Base-by-base conservation (phyloP, 352 stramenopile genomes). In the Thalassiosira oceanica region DNA sequence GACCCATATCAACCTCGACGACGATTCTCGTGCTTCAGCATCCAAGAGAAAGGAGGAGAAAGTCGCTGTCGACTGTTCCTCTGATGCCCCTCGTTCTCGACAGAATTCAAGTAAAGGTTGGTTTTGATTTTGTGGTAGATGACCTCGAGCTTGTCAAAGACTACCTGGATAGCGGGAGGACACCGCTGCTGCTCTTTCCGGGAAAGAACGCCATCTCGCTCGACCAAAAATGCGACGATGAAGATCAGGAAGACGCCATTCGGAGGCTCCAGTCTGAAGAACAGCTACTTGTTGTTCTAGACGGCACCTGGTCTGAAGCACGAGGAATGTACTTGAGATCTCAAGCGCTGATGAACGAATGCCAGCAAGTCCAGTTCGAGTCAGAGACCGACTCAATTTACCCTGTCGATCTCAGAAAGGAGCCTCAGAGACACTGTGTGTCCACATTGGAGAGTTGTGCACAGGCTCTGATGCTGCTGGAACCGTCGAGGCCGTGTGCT, bases 11-110 rank as follows among this genome's bases (percentile, higher is more conserved):
- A 11, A 48, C 36, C 13, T 52, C 29, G 3, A 61, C 51, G 8
- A n/a, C 44, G 18, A 23, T 61, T n/a, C 31, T 61, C 3, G 48
- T 61, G 24, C 16, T 61, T 16, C 51, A 61, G 48, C 51, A 61
- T 61, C 51, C 51, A 1, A 23, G 51, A 20, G 51, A 61, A 48
- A 48, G 20, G 20, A 24, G 51, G 43, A 16, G 51, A 13, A 61
- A 52, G 33, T 48, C 26, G 27, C 18, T 61, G 28, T 53, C 31
- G 2, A 61, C 51, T 1, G 35, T 48, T 10, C 51, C 51, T 31
- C 29, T 61, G 31, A 18, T 61, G 8, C 7, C 31, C 16, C 43
- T 61, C 31, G 51, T 61, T 11, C 43, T 61, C 24, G 51, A 61
- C n/a, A 61, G 29, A 13, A 49, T 31, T 61, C 35, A 31, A 31